Base-by-base conservation (phyloP, 2,329 filamentous ascomycete species). In the Trichoderma sp. region DNA sequence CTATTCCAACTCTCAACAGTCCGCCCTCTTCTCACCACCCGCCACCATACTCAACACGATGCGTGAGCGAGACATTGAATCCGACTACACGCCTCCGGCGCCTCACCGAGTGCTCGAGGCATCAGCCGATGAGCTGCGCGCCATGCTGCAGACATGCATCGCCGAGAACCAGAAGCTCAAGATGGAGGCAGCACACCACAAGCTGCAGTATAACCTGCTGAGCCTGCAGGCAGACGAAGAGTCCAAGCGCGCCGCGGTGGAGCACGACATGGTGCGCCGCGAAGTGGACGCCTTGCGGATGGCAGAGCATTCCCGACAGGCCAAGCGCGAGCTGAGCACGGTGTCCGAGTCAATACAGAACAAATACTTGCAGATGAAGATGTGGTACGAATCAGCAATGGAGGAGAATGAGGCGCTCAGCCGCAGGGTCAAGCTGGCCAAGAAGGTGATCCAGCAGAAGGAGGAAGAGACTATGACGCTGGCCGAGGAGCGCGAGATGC, bases 201-300 rank as follows among this genome's bases (percentile, higher is more conserved):
- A 96, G 82, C 85, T 98, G 70, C 95, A 98, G 80, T 92, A 95
- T 79, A 94, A 92, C 76, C 88, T 98, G 78, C 87, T 97, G 32
- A 90, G 89, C 66, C 90, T 98, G 75, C 93, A 97, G 78, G 94
- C 93, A 70, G 90, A 92, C 63, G 94, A 97, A 76, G 92, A 94
- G 34, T 89, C 93, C 11, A 95, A 97, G 81, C 90, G 94, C 30
- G 94, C 95, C 75, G 92, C 91, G 43, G 95, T 98, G 6, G 95
- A 98, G 81, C 92, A 97, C 77, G 93, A 96, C 75, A 95, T 98
- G 89, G 92, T 92, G n/a, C 89, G 93, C 74, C 88, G 92, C 26
- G 94, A 98, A 81, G 92, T 97, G 24, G 93, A 97, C 73, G 93
- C 95, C 14, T 84, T 98, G 32, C 92, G 94, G 73, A 86, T 88